Evolutionary conservation across 495 filamentous ascomycete species (phyloP).

Genomic region (Hypoxylon lienhwacheense): DNA sequence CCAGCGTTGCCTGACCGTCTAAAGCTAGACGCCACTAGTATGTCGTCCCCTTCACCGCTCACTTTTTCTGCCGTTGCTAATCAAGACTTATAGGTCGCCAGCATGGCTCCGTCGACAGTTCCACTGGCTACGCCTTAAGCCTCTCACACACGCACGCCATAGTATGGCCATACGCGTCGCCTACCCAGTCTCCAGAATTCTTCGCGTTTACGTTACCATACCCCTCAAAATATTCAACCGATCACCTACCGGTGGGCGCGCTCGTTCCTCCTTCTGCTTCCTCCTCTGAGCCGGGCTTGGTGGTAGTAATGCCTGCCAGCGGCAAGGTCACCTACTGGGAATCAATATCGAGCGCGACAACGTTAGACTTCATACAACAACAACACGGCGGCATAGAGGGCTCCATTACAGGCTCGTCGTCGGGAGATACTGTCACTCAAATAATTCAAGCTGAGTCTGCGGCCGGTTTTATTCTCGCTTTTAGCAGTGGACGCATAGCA

Average conservation of each 20-base stretch:
- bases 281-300: slow-evolving; percentile 75
- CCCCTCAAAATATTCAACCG: slow-evolving; percentile 61
- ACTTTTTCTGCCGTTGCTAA: slow-evolving; percentile 34
- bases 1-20: slow-evolving; percentile 77
- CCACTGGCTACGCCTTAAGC: slow-evolving; percentile 73
- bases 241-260: slow-evolving; percentile 75
- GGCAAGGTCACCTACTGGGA: slow-evolving; percentile 95
- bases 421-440: slow-evolving; percentile 74
- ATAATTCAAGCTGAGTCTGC: slow-evolving; percentile 78
- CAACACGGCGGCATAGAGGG: slow-evolving; percentile 77
- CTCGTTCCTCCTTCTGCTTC: slow-evolving; percentile 74
- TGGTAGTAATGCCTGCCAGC: slow-evolving; percentile 77
- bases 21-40: slow-evolving; percentile 62
- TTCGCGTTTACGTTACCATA: slow-evolving; percentile 77
- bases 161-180: slow-evolving; percentile 82
- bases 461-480: slow-evolving; percentile 78
- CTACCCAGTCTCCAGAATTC: slow-evolving; percentile 64
- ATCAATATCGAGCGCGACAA: slow-evolving; percentile 79
- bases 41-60: slow-evolving; percentile 33
- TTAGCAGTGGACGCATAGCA: slow-evolving; percentile 81
- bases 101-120: slow-evolving; percentile 65
- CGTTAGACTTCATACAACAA: slow-evolving; percentile 72
- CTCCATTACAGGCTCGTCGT: slow-evolving; percentile 67
- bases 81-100: slow-evolving; percentile 46
- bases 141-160: slow-evolving; percentile 78